Percentiles rank a stretch among this genome's conserved stretches.
Conservation (phyloP, 2,329 filamentous ascomycete genomes). For the Hawksworthiomyces lignivorus region DNA sequence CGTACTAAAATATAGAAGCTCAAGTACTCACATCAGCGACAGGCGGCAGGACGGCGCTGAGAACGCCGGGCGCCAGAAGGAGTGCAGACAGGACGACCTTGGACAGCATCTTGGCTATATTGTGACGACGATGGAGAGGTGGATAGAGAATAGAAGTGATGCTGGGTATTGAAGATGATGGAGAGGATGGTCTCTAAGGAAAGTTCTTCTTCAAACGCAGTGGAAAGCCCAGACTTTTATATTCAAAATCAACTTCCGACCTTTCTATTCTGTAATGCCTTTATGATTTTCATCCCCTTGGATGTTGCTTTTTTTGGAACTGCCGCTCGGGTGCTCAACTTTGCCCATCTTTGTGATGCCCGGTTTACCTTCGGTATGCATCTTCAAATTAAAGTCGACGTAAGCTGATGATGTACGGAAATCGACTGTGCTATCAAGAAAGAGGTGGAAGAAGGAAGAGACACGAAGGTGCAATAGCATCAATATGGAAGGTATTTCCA, state of each 20-base stretch:
- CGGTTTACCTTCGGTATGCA: no score
- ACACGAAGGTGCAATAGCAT: no score
- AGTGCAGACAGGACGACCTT: constrained; percentile 11
- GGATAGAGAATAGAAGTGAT: no score
- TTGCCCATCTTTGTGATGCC: no score
- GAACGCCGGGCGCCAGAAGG: constrained; percentile 13
- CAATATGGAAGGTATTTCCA: not conserved
- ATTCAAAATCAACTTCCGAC: not conserved
- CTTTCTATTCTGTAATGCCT: no score
- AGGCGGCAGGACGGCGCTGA: constrained; percentile 11
- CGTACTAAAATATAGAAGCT: not conserved
- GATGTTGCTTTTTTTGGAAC: no score
- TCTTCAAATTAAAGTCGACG: not conserved
- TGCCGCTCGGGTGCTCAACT: no score
- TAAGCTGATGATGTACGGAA: constrained; percentile 1
- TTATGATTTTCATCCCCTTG: no score
- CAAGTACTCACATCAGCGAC: not conserved
- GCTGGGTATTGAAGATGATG: no score
- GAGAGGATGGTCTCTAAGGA: constrained; percentile 3
- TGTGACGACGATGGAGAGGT: not conserved
- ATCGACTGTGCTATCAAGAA: not conserved
- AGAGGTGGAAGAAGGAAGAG: no score
- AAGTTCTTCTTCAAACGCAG: not conserved
- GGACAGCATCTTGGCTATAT: constrained; percentile 11
- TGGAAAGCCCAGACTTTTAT: constrained; percentile 2